phyloP scores from a whole-genome alignment of 2,329 filamentous ascomycete genomes.

The Calonectria fujianensis region DNA sequence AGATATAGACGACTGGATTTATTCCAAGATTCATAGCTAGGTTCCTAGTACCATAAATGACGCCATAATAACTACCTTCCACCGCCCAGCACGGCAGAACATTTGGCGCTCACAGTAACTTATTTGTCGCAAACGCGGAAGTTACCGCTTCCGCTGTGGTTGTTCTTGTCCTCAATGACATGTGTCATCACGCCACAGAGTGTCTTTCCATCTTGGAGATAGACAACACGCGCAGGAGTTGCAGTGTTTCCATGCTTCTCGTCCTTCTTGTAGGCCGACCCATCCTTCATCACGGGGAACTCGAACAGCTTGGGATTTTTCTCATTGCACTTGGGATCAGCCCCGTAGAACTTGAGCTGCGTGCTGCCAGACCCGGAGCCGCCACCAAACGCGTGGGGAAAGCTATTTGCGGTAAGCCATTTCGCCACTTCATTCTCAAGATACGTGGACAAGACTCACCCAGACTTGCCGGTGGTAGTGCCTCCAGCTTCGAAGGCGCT shows the following conservation, averaged over 20 bases:
- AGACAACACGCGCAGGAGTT: background rate
- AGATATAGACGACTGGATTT: background rate
- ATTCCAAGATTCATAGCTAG: background rate
- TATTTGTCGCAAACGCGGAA: background rate
- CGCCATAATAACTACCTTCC: background rate
- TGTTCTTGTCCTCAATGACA: background rate
- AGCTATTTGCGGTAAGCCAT: background rate
- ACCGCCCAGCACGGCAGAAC: background rate
- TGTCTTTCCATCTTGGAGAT: background rate
- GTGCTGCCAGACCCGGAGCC: background rate
- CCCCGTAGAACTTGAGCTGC: constrained; percentile 1
- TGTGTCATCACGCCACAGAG: background rate
- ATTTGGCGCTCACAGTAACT: background rate
- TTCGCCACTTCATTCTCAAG: background rate
- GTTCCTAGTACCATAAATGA: background rate
- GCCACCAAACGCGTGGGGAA: background rate
- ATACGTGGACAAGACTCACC: background rate
- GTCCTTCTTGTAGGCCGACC: background rate
- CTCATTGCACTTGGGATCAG: background rate
- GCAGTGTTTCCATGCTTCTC: background rate
- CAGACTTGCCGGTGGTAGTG: background rate
- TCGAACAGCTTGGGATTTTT: background rate
- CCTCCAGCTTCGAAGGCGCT: background rate
- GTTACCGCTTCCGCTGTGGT: background rate
- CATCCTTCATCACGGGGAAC: background rate